A percentile compares a stretch with the other conserved stretches of the same genome.
Conservation (phyloP, 192 early-diverging fungal genomes). For the Mortierella alpina region DNA sequence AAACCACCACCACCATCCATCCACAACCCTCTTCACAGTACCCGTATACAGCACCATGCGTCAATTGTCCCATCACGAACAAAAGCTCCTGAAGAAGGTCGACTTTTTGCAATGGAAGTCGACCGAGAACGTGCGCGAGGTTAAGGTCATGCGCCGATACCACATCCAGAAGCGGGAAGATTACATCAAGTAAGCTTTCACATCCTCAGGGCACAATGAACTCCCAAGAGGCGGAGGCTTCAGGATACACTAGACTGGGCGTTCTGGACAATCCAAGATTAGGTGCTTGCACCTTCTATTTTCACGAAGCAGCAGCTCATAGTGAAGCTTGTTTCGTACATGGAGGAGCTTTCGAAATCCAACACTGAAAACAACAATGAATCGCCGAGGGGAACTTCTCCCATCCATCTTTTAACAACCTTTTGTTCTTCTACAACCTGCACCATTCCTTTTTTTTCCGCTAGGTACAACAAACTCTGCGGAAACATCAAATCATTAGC, state of each 20-base stretch:
- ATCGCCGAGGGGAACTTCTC: no score
- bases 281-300: no score
- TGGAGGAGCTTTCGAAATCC: background rate
- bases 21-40: background rate
- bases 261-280: no score
- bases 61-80: conserved; percentile 93
- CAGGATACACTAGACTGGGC: no score
- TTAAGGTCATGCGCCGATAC: conserved; percentile 88
- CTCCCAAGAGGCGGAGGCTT: background rate
- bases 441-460: no score
- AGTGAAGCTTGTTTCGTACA: background rate
- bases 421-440: no score
- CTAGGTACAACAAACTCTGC: conserved; percentile 84
- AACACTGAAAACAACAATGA: background rate
- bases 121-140: conserved; percentile 84
- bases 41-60: conserved; percentile 55
- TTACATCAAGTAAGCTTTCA: conserved; percentile 75
- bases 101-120: conserved; percentile 95
- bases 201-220: background rate
- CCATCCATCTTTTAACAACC: no score
- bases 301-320: no score
- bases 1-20: background rate
- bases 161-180: conserved; percentile 91
- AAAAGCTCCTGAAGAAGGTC: conserved; percentile 95
- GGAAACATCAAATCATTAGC: conserved; percentile 86